phyloP scores from a whole-genome alignment of 768 basidiomycete genomes.

The Mycena sanguinolenta region DNA sequence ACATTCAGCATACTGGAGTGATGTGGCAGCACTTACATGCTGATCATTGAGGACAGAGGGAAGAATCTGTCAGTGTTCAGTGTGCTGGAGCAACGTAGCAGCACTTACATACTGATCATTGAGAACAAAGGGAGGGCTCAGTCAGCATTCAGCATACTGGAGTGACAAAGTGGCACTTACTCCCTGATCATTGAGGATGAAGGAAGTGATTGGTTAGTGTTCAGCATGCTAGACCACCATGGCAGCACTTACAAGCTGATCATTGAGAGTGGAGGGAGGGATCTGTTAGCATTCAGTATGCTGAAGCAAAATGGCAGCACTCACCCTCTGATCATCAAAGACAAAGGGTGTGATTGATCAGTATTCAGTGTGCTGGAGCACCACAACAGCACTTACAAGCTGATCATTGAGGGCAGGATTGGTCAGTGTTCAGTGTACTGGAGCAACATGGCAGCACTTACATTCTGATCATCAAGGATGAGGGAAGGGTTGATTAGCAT shows the following conservation, averaged over 20 bases:
- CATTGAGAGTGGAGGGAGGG: not conserved
- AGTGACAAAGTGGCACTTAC: no score
- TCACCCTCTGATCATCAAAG: not conserved
- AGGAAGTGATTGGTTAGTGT: not conserved
- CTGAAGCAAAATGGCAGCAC: not conserved
- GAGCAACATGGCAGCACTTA: not conserved
- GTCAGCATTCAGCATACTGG: no score
- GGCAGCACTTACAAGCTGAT: not conserved
- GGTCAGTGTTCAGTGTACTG: not conserved
- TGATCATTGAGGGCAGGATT: not conserved
- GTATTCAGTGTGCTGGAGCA: not conserved
- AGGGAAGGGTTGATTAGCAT: not conserved
- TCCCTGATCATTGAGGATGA: no score
- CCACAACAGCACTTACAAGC: not conserved
- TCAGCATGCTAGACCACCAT: not conserved
- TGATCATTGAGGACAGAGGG: no score
- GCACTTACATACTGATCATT: no score
- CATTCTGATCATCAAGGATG: not conserved
- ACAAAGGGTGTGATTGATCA: not conserved
- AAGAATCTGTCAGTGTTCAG: no score
- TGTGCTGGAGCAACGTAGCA: no score
- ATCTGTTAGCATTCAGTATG: not conserved
- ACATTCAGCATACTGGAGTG: no score
- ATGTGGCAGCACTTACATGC: no score
- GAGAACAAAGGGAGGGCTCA: no score